phyloP scores from a whole-genome alignment of 139 green algal species.

The Chlamydomonas schloesseri region DNA sequence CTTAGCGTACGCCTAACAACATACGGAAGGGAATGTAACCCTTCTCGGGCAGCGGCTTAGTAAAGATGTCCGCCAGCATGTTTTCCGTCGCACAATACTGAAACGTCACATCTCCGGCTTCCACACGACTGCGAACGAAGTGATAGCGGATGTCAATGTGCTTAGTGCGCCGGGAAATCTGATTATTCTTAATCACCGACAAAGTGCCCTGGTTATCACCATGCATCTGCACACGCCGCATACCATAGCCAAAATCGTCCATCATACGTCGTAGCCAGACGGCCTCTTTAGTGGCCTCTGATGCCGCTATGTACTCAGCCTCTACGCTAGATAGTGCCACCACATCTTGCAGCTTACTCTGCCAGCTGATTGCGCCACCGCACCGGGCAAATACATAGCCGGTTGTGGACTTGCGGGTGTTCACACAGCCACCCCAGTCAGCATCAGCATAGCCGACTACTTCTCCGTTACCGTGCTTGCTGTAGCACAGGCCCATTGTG shows the following conservation, averaged over 20 bases:
- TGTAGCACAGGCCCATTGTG: conserved; percentile 32
- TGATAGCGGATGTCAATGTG: conserved; percentile 60
- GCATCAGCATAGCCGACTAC: conserved; percentile 64
- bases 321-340: not conserved
- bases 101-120: conserved; percentile 14
- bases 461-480: not conserved
- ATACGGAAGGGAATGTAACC: no score
- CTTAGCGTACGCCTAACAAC: no score
- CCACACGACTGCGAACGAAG: conserved; percentile 40
- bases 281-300: not conserved
- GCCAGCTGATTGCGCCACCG: not conserved
- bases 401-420: conserved; percentile 47
- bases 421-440: conserved; percentile 55
- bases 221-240: conserved; percentile 1
- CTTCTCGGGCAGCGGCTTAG: conserved; percentile 44
- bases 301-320: not conserved
- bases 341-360: not conserved
- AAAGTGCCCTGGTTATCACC: conserved; percentile 62
- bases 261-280: not conserved
- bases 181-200: conserved; percentile 46
- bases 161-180: conserved; percentile 49
- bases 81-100: conserved; percentile 25
- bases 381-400: not conserved
- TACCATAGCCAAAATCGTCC: not conserved
- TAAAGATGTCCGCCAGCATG: conserved; percentile 50